phyloP scores from a whole-genome alignment of 2,329 filamentous ascomycete genomes.

The Aspergillus caelatus region DNA sequence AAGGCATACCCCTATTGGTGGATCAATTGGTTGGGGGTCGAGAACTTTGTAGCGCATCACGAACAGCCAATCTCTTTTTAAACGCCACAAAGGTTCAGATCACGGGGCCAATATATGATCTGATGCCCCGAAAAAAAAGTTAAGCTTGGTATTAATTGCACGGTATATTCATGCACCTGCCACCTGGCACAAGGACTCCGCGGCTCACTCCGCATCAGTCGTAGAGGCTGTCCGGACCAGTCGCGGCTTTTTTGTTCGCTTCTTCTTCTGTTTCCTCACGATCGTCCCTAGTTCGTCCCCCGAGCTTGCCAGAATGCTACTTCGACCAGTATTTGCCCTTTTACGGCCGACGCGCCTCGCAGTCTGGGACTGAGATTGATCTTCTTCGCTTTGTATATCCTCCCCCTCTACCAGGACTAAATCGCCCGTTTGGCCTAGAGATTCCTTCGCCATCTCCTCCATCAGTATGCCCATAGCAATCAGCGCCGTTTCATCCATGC shows the following conservation, averaged over 20 bases:
- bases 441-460: conserved; percentile 58
- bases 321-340: conserved; percentile 23
- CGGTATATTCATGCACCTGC: neutral
- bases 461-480: conserved; percentile 63
- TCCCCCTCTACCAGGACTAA: conserved; percentile 58
- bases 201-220: conserved; percentile 27
- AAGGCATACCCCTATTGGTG: neutral
- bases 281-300: conserved; percentile 26
- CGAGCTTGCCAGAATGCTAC: conserved; percentile 24
- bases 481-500: conserved; percentile 65
- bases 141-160: neutral
- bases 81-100: neutral
- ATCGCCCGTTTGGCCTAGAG: conserved; percentile 61
- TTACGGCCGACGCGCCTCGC: conserved; percentile 20
- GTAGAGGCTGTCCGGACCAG: conserved; percentile 22
- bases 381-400: conserved; percentile 29
- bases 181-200: conserved; percentile 8
- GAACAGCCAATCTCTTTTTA: neutral
- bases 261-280: conserved; percentile 19
- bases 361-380: conserved; percentile 11
- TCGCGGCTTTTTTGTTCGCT: conserved; percentile 30
- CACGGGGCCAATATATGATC: neutral
- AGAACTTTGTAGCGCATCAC: neutral
- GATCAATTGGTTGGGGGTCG: neutral
- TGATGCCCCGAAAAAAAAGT: neutral